Conservation (phyloP, 805 yeast species). For the Lipomyces yamadae region DNA sequence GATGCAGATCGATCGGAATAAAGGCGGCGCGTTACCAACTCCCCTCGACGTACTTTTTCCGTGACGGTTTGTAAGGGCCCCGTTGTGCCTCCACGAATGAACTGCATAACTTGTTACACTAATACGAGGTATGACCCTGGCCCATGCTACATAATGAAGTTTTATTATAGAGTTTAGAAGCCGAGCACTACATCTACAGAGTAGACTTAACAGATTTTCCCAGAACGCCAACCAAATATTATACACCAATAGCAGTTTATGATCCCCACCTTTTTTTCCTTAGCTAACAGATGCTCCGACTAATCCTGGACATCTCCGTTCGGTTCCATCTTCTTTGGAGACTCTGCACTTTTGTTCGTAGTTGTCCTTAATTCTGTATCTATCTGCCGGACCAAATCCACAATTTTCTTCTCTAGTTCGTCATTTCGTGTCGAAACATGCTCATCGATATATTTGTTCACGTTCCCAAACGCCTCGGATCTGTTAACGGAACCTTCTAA, state of each 20-base stretch:
- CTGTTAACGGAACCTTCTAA: constrained; percentile 38
- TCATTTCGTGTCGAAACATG: constrained; percentile 22
- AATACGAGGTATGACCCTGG: too few relatives aligned
- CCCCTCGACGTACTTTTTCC: too few relatives aligned
- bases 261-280: neutral
- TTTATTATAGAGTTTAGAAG: too few relatives aligned
- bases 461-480: constrained; percentile 32
- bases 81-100: too few relatives aligned
- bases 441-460: constrained; percentile 35
- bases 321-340: neutral
- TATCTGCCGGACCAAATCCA: constrained; percentile 22
- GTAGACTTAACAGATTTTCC: neutral
- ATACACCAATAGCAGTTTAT: neutral
- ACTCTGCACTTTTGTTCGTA: constrained; percentile 4
- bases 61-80: too few relatives aligned
- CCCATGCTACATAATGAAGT: too few relatives aligned
- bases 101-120: too few relatives aligned
- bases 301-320: neutral
- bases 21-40: too few relatives aligned
- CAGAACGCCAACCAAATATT: neutral
- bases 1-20: too few relatives aligned
- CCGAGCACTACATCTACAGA: too few relatives aligned
- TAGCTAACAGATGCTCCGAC: neutral
- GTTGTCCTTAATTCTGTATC: constrained; percentile 13
- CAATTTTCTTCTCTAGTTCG: constrained; percentile 17